A percentile compares a stretch with the other conserved stretches of the same genome.
phyloP scores from a whole-genome alignment of 192 early-diverging fungal species.

The Podila verticillata region DNA sequence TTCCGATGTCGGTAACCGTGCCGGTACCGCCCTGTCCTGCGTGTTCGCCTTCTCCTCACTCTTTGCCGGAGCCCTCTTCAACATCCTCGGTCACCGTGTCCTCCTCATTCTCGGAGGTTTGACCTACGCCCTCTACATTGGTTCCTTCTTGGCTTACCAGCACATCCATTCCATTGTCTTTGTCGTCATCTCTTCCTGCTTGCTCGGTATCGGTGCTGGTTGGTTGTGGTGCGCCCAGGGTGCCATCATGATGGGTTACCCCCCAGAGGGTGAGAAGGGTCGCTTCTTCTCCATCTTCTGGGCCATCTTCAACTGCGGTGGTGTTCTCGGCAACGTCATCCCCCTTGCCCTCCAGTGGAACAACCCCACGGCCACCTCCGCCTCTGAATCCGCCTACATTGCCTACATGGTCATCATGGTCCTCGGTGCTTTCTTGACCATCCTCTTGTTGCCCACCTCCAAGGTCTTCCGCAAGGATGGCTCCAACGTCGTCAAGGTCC shows the following conservation, averaged over 20 bases:
- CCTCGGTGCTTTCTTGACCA: conserved; percentile 66
- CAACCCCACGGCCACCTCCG: conserved; percentile 43
- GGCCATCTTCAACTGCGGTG: conserved; percentile 86
- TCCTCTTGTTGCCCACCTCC: conserved; percentile 62
- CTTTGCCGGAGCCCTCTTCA: conserved; percentile 79
- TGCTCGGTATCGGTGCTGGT: conserved; percentile 85
- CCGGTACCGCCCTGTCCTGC: conserved; percentile 76
- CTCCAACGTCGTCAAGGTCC: conserved; percentile 67
- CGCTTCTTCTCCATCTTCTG: conserved; percentile 87
- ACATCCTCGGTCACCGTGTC: conserved; percentile 76
- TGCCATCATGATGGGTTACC: conserved; percentile 89
- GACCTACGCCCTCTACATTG: conserved; percentile 81
- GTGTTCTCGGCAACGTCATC: conserved; percentile 81
- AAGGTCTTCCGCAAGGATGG: conserved; percentile 78
- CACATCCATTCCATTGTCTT: conserved; percentile 63
- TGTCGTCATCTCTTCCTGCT: conserved; percentile 75
- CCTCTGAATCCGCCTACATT: conserved; percentile 75
- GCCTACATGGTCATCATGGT: conserved; percentile 78
- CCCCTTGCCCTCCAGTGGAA: conserved; percentile 78
- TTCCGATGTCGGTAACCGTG: conserved; percentile 68
- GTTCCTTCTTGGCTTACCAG: conserved; percentile 75
- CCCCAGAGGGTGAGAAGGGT: conserved; percentile 81
- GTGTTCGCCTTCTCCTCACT: conserved; percentile 83
- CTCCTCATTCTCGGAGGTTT: conserved; percentile 75
- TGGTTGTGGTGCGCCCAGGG: conserved; percentile 80